phyloP scores from a whole-genome alignment of 2,329 filamentous ascomycete species.

The Rugonectria rugulosa region DNA sequence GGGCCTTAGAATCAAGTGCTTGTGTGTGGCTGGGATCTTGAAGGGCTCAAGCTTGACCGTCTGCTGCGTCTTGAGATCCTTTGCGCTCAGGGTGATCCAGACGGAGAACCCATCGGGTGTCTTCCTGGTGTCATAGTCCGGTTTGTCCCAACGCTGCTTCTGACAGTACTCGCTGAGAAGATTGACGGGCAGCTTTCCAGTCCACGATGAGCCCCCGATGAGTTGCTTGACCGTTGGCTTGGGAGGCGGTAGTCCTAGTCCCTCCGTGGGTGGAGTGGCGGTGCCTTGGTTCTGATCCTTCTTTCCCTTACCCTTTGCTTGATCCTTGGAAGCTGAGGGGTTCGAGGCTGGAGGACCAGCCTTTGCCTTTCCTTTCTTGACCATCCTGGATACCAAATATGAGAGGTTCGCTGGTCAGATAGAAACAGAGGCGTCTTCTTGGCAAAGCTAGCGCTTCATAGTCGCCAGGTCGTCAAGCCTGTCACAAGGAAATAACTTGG shows the following conservation, averaged over 20 bases:
- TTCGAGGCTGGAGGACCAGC: conserved; percentile 47
- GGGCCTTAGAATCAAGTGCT: conserved; percentile 76
- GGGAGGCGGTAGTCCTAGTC: conserved; percentile 53
- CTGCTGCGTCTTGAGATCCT: conserved; percentile 84
- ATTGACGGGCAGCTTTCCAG: conserved; percentile 93
- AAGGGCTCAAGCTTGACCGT: conserved; percentile 79
- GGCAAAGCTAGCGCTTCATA: too few species aligned
- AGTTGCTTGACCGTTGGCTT: conserved; percentile 77
- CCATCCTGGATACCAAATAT: too few species aligned
- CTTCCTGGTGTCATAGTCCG: conserved; percentile 86
- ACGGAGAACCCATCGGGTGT: conserved; percentile 78
- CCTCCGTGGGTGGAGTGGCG: conserved; percentile 39
- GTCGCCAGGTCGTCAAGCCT: too few species aligned
- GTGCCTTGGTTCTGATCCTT: conserved; percentile 46
- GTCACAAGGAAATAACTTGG: too few species aligned
- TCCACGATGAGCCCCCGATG: conserved; percentile 96
- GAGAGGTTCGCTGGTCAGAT: conserved; percentile 17
- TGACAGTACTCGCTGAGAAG: conserved; percentile 94
- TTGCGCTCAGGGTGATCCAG: conserved; percentile 78
- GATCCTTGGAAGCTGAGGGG: conserved; percentile 51
- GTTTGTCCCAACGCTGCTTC: conserved; percentile 94
- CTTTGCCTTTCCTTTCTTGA: conserved; percentile 63
- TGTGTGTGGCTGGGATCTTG: conserved; percentile 78
- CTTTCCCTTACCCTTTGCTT: conserved; percentile 53
- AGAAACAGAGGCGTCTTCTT: background rate